Evolutionary conservation across 192 early-diverging fungal species (phyloP), one percentile per base, ranked within the genome.

Genomic region (Gonapodya prolifera): DNA sequence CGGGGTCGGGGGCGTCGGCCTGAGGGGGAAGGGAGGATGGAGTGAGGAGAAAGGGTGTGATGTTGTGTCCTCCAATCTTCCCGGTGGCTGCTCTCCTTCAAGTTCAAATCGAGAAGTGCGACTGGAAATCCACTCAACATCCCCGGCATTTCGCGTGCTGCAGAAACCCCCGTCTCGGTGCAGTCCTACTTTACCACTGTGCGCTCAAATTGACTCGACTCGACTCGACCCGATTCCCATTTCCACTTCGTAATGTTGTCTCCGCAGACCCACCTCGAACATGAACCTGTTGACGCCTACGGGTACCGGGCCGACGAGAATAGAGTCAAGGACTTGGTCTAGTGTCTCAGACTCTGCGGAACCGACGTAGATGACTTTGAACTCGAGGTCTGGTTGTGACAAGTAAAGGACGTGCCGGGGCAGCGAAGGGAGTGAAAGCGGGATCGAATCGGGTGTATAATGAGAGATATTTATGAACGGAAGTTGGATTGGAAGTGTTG

Each of bases 331-430:
- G 35, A 91, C 93, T 83, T 98, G 97, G 84, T 99, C 97, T 76
- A 93, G 85, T 31, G 88, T 84, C 36, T 88, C 89, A 79, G 88
- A 91, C 79, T 97, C 92, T 0, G 94, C 90, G 2, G 93, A 94
- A 30, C 95, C 94, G 23, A 98, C 96, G 79, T 98, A 98, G 34
- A 99, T 88, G 75, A 95, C 89, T 85, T 97, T 97, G 90, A 96
- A 99, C 84, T 99, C 97, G 34, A 99, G 84, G 86, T 99, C 95
- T 95, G 84, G 0, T 13, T 28, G 1, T 77, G 45, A 61, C 45
- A 61, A 61, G 71, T 73, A 32, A 2, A 30, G 36, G 29, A 0
- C 70, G 36, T 77, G 31, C 34, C 30, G 30, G 1, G 36, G 36
- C 1, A 28, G 30, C 28, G 8, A 69, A 35, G 1, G 1, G 34